Percentiles rank a stretch among this genome's conserved stretches.
phyloP scores from a whole-genome alignment of 805 yeast species.

The Debaryomyces castellii region DNA sequence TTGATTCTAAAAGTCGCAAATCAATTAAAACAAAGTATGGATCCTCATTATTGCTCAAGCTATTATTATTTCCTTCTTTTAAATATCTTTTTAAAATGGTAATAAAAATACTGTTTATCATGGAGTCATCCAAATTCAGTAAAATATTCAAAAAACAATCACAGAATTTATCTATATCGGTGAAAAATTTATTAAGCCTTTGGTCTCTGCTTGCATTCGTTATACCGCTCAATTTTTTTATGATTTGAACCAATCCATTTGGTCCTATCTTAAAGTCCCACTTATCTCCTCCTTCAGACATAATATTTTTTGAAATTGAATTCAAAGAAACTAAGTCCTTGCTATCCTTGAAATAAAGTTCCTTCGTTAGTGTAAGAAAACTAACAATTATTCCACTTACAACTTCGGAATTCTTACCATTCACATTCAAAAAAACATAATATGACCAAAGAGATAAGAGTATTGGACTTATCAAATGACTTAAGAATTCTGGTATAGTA shows the following conservation, averaged over 20 bases:
- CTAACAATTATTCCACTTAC: conserved; percentile 39
- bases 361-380: conserved; percentile 25
- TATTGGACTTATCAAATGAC: conserved; percentile 29
- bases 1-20: conserved; percentile 60
- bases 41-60: conserved; percentile 26
- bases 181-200: conserved; percentile 27
- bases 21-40: conserved; percentile 60
- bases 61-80: conserved; percentile 10
- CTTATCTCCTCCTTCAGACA: conserved; percentile 24
- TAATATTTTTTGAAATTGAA: conserved; percentile 30
- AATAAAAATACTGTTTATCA: conserved; percentile 49
- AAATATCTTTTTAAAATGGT: conserved; percentile 63
- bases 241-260: conserved; percentile 35
- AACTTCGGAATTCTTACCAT: conserved; percentile 31
- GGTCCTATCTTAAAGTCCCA: conserved; percentile 48
- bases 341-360: conserved; percentile 9
- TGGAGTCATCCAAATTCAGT: conserved; percentile 47
- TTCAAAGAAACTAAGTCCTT: conserved; percentile 24
- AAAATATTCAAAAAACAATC: conserved; percentile 41
- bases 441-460: conserved; percentile 45
- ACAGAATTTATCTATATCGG: conserved; percentile 25
- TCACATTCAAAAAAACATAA: conserved; percentile 30
- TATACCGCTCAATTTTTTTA: conserved; percentile 1
- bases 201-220: conserved; percentile 15
- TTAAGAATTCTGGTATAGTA: conserved; percentile 22